A percentile compares a stretch with the other conserved stretches of the same genome.
Evolutionary conservation across 2,329 filamentous ascomycete genomes (phyloP).

Genomic region (Diaporthe sp.): DNA sequence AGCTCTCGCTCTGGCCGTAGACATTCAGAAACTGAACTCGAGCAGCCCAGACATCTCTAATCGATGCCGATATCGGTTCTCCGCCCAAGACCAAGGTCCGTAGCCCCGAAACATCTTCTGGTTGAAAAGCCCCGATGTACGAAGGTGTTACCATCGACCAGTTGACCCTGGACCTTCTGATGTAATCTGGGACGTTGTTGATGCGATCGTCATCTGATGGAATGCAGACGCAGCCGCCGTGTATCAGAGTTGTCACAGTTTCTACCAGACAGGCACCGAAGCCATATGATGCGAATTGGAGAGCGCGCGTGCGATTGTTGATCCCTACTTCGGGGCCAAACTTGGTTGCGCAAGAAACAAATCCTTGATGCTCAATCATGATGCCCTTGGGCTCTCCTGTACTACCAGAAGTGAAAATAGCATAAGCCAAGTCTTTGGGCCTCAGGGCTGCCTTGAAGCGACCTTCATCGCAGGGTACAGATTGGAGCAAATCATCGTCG

Average conservation of each 20-base stretch:
- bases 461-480: neutral
- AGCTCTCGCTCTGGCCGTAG: slow-evolving; percentile 3
- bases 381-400: slow-evolving; percentile 68
- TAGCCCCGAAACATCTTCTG: slow-evolving; percentile 30
- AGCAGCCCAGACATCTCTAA: slow-evolving; percentile 55
- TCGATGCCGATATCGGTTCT: slow-evolving; percentile 10
- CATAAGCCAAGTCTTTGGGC: slow-evolving; percentile 1
- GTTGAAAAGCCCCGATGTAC: slow-evolving; percentile 20
- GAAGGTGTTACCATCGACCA: slow-evolving; percentile 30
- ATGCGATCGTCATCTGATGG: slow-evolving; percentile 55
- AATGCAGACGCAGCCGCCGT: slow-evolving; percentile 50
- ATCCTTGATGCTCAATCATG: slow-evolving; percentile 44
- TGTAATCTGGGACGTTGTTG: slow-evolving; percentile 48
- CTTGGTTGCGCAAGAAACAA: slow-evolving; percentile 34
- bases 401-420: slow-evolving; percentile 68
- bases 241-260: slow-evolving; percentile 38
- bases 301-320: slow-evolving; percentile 43
- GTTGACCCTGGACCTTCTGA: slow-evolving; percentile 40
- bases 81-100: neutral
- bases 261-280: slow-evolving; percentile 49
- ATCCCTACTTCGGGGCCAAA: slow-evolving; percentile 41
- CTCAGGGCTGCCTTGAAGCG: neutral
- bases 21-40: slow-evolving; percentile 56
- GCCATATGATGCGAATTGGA: slow-evolving; percentile 50
- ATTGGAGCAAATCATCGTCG: neutral